Conservation (phyloP, 495 filamentous ascomycete species). For the Darksidea phi region DNA sequence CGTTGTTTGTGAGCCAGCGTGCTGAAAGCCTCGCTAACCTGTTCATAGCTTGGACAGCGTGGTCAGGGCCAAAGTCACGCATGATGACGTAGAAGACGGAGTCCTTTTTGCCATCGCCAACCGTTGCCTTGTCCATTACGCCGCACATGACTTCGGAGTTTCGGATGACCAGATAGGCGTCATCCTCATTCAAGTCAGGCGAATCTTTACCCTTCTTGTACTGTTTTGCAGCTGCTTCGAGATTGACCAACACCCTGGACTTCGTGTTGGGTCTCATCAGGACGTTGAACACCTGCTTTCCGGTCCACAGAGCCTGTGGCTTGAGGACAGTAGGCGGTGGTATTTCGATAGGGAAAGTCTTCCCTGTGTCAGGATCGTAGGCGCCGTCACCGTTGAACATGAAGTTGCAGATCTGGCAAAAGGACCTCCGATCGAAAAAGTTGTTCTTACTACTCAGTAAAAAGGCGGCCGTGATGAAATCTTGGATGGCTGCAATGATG, state of each 20-base stretch:
- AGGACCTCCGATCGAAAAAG: conserved; percentile 83
- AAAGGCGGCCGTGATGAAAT: conserved; percentile 96
- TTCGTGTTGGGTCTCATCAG: conserved; percentile 87
- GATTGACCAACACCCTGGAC: conserved; percentile 78
- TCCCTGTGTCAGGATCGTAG: conserved; percentile 39
- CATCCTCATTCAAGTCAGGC: conserved; percentile 78
- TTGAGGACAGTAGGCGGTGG: conserved; percentile 83
- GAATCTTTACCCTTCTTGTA: conserved; percentile 59
- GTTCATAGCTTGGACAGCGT: conserved; percentile 91
- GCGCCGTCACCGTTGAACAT: conserved; percentile 76
- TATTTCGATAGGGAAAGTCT: conserved; percentile 67
- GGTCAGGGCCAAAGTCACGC: conserved; percentile 86
- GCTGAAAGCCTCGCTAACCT: conserved; percentile 86
- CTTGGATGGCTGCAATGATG: conserved; percentile 96
- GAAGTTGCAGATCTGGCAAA: conserved; percentile 84
- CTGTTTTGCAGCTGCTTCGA: conserved; percentile 88
- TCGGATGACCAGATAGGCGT: conserved; percentile 84
- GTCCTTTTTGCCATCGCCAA: conserved; percentile 95
- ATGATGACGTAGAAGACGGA: conserved; percentile 96
- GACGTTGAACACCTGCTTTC: conserved; percentile 95
- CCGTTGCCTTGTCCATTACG: conserved; percentile 93
- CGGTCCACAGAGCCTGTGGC: conserved; percentile 89
- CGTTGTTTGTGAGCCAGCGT: conserved; percentile 80
- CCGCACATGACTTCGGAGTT: conserved; percentile 99
- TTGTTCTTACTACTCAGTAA: conserved; percentile 88